These are phyloP conservation scores for Phytophthora colocasiae DNA, from an alignment of 352 stramenopile genomes.

Conservation along the genomic window DNA sequence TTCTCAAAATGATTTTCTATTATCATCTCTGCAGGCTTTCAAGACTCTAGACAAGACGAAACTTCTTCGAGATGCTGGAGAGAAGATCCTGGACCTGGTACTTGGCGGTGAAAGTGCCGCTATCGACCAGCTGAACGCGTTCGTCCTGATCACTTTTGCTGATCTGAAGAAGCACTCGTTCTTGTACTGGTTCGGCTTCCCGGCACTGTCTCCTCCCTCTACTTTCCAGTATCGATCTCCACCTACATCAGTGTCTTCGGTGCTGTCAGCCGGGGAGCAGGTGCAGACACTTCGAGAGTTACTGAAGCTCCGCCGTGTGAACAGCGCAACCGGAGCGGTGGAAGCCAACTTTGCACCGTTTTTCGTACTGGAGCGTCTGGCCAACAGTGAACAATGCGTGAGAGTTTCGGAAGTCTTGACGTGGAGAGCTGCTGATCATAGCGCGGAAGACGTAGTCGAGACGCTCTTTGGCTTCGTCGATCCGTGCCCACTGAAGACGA, in stretches of 20 bases:
- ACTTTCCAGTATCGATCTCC: constrained; percentile 45
- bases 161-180: constrained; percentile 95
- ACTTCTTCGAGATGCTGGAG: constrained; percentile 59
- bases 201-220: constrained; percentile 62
- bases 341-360: constrained; percentile 62
- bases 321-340: constrained; percentile 12
- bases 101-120: constrained; percentile 16
- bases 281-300: constrained; percentile 46
- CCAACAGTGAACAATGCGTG: constrained; percentile 18
- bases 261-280: constrained; percentile 53
- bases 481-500: constrained; percentile 71
- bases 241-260: constrained; percentile 33
- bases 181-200: constrained; percentile 95
- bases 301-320: constrained; percentile 43
- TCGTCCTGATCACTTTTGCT: constrained; percentile 91
- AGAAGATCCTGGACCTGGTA: constrained; percentile 50
- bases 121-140: constrained; percentile 78
- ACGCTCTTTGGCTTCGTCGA: constrained; percentile 91
- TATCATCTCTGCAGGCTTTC: constrained; percentile 61
- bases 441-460: constrained; percentile 22
- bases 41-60: constrained; percentile 83
- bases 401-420: constrained; percentile 40
- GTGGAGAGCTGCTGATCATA: constrained; percentile 32
- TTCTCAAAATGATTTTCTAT: constrained; percentile 6
- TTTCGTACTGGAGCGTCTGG: constrained; percentile 71